A percentile compares a stretch with the other conserved stretches of the same genome.
Conservation (phyloP, 345 rosid species). For the Rubroshorea leprosula region DNA sequence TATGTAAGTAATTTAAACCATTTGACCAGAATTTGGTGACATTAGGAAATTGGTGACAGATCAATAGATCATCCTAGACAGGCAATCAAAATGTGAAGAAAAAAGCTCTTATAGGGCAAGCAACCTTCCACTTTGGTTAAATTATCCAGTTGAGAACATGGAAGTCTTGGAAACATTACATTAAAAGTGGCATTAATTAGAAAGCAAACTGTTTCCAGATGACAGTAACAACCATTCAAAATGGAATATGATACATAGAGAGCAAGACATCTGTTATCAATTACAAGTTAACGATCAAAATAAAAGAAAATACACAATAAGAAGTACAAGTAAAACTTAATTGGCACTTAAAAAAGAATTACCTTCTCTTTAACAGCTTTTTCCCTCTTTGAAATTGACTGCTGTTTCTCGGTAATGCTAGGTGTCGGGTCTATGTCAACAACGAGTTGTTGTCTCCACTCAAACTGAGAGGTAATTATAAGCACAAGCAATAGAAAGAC, state of each 20-base stretch:
- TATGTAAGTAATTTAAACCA: too few relatives aligned
- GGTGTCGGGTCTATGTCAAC: conserved; percentile 52
- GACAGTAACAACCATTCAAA: too few relatives aligned
- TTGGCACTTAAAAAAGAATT: not conserved
- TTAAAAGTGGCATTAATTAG: not conserved
- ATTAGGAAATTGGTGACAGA: too few relatives aligned
- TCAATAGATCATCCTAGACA: too few relatives aligned
- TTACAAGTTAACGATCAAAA: not conserved
- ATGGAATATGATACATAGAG: too few relatives aligned
- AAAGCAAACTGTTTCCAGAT: too few relatives aligned
- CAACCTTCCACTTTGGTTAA: too few relatives aligned
- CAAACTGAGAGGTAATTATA: conserved; percentile 82
- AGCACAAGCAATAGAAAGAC: conserved; percentile 71
- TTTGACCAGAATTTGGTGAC: too few relatives aligned
- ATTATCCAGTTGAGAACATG: too few relatives aligned
- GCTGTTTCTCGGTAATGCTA: conserved; percentile 49
- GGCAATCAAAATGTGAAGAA: too few relatives aligned
- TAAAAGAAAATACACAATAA: too few relatives aligned
- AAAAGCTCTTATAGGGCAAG: too few relatives aligned
- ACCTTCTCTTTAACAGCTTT: conserved; percentile 90
- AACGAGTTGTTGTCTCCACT: conserved; percentile 86
- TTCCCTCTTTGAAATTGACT: conserved; percentile 46
- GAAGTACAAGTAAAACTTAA: not conserved
- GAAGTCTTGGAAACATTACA: not conserved
- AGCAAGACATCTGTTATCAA: not conserved